Evolutionary conservation across 2,329 filamentous ascomycete species (phyloP), one percentile per base, ranked within the genome.

Genomic region (Cryphonectria carpinicola): DNA sequence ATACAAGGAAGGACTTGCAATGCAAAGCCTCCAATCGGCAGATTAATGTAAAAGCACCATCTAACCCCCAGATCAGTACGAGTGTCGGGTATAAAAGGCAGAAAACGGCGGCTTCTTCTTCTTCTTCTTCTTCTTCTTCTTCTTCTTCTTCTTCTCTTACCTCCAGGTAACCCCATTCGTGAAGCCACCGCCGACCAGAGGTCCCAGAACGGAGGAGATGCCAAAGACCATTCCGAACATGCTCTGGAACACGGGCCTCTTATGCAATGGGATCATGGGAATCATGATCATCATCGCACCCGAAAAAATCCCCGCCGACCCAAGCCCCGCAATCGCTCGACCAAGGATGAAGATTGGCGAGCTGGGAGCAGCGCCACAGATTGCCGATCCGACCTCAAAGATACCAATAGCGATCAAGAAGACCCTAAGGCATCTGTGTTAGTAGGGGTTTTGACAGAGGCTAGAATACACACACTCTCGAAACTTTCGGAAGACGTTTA

Each of bases 31-130:
- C 87, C 87, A 67, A 89, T 82, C 10, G 87, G 87, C 22, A 89
- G 82, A 72, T 89, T 89, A 75, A 89, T 85, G 75, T 86, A 89
- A 74, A 89, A 89, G 75, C 87, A 88, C 87, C 87, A 86, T 65
- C 82, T 79, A 39, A 8, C 8, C 19, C 32, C 11, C 1, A 46
- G 28, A n/a, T 72, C 54, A 70, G 60, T 43, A 22, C 14, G 11
- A 13, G 25, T 60, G 19, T 46, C 41, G 7, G 28, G n/a, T 22
- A 43, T 8, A n/a, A 10, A 7, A 22, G 19, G 37, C 32, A 46
- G 3, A 17, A 13, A 60, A n/a, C 2, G 17, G 22, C n/a, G n/a
- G n/a, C 28, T 28, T 28, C 28, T 28, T 28, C 11, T 39, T 2
- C 32, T 32, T 4, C 32, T 32, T 32, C 32, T 14, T 19, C 17